Conservation (phyloP, 2,329 filamentous ascomycete genomes). For the Phialophora tarda region DNA sequence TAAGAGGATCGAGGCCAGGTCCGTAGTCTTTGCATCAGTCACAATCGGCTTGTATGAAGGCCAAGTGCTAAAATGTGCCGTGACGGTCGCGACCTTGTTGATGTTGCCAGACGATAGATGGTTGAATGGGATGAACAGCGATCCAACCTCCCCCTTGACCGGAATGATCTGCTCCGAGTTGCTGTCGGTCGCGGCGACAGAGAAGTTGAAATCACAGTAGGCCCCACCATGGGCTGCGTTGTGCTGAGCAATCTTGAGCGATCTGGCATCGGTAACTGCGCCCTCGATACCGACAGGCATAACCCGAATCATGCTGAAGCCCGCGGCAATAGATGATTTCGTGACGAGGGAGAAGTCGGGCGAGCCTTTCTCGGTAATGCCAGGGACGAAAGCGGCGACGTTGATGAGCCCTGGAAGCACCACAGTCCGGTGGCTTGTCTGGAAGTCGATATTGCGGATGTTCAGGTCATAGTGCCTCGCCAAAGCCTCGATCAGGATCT, state of each 20-base stretch:
- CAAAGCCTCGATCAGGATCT: slow-evolving; percentile 93
- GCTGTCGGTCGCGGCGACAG: slow-evolving; percentile 72
- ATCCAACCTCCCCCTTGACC: slow-evolving; percentile 74
- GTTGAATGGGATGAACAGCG: slow-evolving; percentile 83
- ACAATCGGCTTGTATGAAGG: slow-evolving; percentile 78
- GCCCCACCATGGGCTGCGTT: slow-evolving; percentile 68
- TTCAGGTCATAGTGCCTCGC: slow-evolving; percentile 85
- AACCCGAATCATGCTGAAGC: slow-evolving; percentile 80
- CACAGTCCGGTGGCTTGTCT: slow-evolving; percentile 82
- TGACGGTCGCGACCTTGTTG: slow-evolving; percentile 80
- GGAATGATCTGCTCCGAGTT: slow-evolving; percentile 77
- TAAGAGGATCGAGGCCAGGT: slow-evolving; percentile 78
- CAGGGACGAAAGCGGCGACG: slow-evolving; percentile 78
- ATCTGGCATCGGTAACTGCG: slow-evolving; percentile 73
- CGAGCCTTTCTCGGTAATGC: slow-evolving; percentile 68
- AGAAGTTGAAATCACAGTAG: slow-evolving; percentile 81
- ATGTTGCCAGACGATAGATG: slow-evolving; percentile 75
- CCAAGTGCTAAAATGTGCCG: slow-evolving; percentile 79
- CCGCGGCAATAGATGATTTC: slow-evolving; percentile 73
- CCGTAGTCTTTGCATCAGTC: slow-evolving; percentile 79
- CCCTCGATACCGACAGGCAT: slow-evolving; percentile 77
- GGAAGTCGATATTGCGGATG: slow-evolving; percentile 83
- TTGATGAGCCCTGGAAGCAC: slow-evolving; percentile 78
- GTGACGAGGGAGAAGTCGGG: slow-evolving; percentile 72
- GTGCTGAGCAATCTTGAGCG: slow-evolving; percentile 73